A percentile compares a stretch with the other conserved stretches of the same genome.
These are phyloP conservation scores for Sclerospora graminicola DNA, from an alignment of 352 stramenopile genomes.

Conservation along the genomic window DNA sequence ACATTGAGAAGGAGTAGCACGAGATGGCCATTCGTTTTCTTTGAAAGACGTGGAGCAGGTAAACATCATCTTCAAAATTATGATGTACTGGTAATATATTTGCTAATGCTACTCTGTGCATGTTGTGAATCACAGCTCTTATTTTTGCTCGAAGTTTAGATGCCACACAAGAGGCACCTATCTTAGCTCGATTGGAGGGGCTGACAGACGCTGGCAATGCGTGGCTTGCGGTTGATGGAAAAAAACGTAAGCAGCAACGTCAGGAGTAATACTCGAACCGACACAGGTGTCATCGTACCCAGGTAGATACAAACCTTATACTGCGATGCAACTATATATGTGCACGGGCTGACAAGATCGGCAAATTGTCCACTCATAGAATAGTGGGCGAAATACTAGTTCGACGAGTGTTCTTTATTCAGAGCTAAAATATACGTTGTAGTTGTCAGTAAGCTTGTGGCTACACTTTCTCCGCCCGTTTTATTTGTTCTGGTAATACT, in stretches of 20 bases:
- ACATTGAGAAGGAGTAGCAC: slow-evolving; percentile 63
- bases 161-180: slow-evolving; percentile 45
- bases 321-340: slow-evolving; percentile 11
- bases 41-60: slow-evolving; percentile 81
- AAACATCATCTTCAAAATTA: slow-evolving; percentile 4
- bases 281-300: slow-evolving; percentile 29
- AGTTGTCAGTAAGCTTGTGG: no score
- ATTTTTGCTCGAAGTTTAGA: slow-evolving; percentile 75
- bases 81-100: background rate
- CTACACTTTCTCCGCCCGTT: no score
- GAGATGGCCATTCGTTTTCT: slow-evolving; percentile 72
- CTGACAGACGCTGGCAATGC: slow-evolving; percentile 56
- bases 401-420: slow-evolving; percentile 10
- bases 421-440: no score
- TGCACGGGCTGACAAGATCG: slow-evolving; percentile 2
- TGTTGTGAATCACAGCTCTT: slow-evolving; percentile 36
- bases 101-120: slow-evolving; percentile 3
- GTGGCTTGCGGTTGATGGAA: slow-evolving; percentile 59
- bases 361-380: slow-evolving; percentile 13
- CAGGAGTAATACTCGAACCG: slow-evolving; percentile 11
- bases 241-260: slow-evolving; percentile 24
- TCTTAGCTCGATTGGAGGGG: slow-evolving; percentile 54
- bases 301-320: slow-evolving; percentile 13
- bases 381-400: slow-evolving; percentile 21
- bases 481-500: no score